phyloP scores from a whole-genome alignment of 352 stramenopile genomes.

The Pythium brachiatum region DNA sequence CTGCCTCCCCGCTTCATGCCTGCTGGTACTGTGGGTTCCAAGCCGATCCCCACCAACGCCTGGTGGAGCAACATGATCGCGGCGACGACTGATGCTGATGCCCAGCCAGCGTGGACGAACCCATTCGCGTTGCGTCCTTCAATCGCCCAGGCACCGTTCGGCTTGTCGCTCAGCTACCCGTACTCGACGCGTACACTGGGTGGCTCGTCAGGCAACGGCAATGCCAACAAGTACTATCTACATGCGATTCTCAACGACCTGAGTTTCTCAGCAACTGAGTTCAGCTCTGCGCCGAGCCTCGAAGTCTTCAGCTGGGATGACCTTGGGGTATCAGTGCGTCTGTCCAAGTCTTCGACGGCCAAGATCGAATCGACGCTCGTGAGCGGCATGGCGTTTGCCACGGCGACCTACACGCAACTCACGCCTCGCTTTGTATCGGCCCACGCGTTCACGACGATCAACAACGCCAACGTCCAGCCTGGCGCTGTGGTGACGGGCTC shows the following conservation, averaged over 20 bases:
- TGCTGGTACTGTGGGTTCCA: neutral
- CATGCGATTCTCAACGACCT: neutral
- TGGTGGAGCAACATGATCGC: conserved; percentile 52
- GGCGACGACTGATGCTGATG: conserved; percentile 28
- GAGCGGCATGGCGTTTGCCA: neutral
- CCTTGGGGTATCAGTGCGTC: neutral
- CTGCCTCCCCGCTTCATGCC: neutral
- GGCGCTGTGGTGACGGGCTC: neutral
- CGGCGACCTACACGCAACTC: neutral
- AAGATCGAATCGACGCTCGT: neutral
- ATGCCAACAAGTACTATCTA: conserved; percentile 48
- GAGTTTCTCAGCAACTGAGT: neutral
- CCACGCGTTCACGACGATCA: neutral
- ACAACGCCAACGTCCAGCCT: neutral
- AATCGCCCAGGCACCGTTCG: conserved; percentile 39
- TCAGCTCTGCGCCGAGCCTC: neutral
- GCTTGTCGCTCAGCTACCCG: conserved; percentile 55
- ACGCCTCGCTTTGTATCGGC: neutral
- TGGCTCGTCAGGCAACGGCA: conserved; percentile 49
- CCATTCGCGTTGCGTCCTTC: conserved; percentile 45
- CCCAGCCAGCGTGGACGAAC: conserved; percentile 60
- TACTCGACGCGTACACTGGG: conserved; percentile 49
- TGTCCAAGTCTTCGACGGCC: neutral
- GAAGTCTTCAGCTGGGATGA: neutral
- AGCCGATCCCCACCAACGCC: neutral